Percentiles rank a stretch among this genome's conserved stretches.
These are phyloP conservation scores for Alternaria gaisen DNA, from an alignment of 2,329 filamentous ascomycete species.

Conservation along the genomic window DNA sequence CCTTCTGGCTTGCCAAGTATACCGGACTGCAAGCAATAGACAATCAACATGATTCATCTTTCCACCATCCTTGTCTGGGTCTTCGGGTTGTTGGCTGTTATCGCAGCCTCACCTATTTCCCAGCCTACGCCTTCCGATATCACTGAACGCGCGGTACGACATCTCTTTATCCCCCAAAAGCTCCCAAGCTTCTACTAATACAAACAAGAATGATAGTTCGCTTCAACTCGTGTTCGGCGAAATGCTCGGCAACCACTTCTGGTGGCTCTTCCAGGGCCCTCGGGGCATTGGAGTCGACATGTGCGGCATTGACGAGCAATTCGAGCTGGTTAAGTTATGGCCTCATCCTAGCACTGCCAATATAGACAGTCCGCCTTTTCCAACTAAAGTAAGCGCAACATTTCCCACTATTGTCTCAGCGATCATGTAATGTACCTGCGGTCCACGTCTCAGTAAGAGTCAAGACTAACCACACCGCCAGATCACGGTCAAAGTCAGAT, in stretches of 20 bases:
- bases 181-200: background rate
- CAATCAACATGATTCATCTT: background rate
- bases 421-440: background rate
- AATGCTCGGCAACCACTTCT: background rate
- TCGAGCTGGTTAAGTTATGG: background rate
- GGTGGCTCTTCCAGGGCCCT: background rate
- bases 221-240: background rate
- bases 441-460: background rate
- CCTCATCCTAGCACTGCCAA: background rate
- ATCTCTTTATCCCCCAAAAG: background rate
- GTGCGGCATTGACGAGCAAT: background rate
- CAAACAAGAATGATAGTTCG: background rate
- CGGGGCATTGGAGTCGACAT: background rate
- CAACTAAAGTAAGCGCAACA: background rate
- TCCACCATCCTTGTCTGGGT: background rate
- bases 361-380: background rate
- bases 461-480: background rate
- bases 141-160: background rate
- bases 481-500: background rate
- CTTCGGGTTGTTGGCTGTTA: background rate
- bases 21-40: background rate
- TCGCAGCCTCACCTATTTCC: background rate
- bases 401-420: background rate
- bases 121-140: background rate
- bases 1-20: background rate